A percentile compares a stretch with the other conserved stretches of the same genome.
Evolutionary conservation across 1,284 basidiomycete genomes (phyloP).

Genomic region (Chiua sp.): DNA sequence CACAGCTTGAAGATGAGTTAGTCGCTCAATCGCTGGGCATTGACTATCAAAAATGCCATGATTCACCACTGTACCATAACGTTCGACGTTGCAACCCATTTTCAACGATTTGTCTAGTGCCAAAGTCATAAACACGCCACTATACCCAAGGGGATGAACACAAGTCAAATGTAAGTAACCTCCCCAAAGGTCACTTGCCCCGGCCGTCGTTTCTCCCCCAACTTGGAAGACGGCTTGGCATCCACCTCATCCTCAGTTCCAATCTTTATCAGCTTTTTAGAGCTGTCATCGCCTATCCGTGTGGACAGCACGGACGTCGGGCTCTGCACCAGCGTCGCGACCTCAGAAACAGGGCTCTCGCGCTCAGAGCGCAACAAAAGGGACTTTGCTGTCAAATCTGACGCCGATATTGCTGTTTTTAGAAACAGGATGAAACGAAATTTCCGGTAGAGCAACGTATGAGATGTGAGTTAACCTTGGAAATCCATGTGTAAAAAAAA

Average conservation of each 20-base stretch:
- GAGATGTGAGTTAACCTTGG: not conserved
- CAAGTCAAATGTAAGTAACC: not conserved
- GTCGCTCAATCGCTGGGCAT: too few species aligned
- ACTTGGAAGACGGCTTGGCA: not conserved
- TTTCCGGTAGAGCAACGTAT: too few species aligned
- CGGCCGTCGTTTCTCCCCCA: not conserved
- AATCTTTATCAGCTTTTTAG: not conserved
- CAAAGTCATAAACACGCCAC: too few species aligned
- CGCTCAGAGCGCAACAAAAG: conserved; percentile 4
- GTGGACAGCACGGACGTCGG: not conserved
- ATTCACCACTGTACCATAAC: too few species aligned
- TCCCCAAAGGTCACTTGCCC: conserved; percentile 1
- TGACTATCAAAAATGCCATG: too few species aligned
- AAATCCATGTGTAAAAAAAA: too few species aligned
- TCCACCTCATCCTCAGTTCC: not conserved
- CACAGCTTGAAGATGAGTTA: too few species aligned
- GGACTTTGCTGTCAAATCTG: not conserved
- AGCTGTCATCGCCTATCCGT: not conserved
- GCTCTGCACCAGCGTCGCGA: not conserved
- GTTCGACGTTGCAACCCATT: too few species aligned
- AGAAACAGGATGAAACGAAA: too few species aligned
- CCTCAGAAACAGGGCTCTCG: not conserved
- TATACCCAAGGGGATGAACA: too few species aligned
- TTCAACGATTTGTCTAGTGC: too few species aligned
- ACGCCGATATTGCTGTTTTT: too few species aligned